Percentiles rank a stretch among this genome's conserved stretches.
Evolutionary conservation across 257 asterid genomes (phyloP).

Genomic region (Capsicum chinense): DNA sequence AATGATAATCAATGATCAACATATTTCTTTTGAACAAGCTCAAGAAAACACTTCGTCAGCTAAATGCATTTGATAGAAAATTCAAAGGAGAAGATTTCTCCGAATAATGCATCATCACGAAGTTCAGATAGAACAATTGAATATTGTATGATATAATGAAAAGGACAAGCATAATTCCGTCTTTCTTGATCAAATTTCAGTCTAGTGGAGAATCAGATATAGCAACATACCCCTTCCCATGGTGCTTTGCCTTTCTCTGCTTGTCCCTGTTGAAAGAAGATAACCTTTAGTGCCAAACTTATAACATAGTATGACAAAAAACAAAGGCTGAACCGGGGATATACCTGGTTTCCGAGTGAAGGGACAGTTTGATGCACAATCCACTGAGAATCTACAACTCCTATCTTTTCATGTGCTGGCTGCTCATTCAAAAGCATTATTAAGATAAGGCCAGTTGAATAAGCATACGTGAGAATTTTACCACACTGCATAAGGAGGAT

Average conservation of each 20-base stretch:
- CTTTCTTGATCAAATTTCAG: constrained; percentile 1
- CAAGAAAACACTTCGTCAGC: neutral
- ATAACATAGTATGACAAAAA: neutral
- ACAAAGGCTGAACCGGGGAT: neutral
- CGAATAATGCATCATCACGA: neutral
- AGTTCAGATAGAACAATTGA: neutral
- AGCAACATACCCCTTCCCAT: constrained; percentile 86
- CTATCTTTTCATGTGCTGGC: constrained; percentile 95
- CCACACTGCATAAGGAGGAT: neutral
- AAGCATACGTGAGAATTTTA: neutral
- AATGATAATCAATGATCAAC: neutral
- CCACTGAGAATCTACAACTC: constrained; percentile 94
- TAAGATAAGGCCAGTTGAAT: neutral
- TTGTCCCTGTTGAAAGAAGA: constrained; percentile 56
- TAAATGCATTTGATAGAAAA: neutral
- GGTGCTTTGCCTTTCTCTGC: constrained; percentile 83
- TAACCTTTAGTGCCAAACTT: neutral
- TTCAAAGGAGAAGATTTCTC: neutral
- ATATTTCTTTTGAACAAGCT: neutral
- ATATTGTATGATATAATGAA: no score
- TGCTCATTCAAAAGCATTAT: constrained; percentile 34
- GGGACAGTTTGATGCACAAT: constrained; percentile 90
- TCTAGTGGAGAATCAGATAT: neutral
- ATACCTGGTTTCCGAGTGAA: constrained; percentile 85
- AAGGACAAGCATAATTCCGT: neutral